Percentiles rank a stretch among this genome's conserved stretches.
These are phyloP conservation scores for Mixia osmundae DNA, from an alignment of 1,284 basidiomycete species.

Conservation along the genomic window DNA sequence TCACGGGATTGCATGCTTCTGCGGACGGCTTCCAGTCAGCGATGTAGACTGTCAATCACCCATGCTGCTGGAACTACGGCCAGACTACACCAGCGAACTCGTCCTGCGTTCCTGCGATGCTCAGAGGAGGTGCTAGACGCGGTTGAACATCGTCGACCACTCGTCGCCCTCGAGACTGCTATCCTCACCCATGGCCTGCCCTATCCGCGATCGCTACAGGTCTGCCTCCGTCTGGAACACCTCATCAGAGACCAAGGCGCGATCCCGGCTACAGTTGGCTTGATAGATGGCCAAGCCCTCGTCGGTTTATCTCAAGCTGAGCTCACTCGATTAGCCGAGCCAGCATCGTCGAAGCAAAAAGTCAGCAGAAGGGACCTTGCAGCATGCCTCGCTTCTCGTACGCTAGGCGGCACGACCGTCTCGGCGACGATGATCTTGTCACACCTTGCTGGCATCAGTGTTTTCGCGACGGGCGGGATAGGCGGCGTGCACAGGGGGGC, in stretches of 20 bases:
- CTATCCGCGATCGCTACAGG: constrained; percentile 25
- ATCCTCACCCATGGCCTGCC: constrained; percentile 59
- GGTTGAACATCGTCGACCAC: no score
- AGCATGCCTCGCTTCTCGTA: constrained; percentile 22
- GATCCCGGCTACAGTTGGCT: constrained; percentile 71
- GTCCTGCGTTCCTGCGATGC: no score
- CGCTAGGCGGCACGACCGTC: constrained; percentile 74
- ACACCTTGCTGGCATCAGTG: constrained; percentile 45
- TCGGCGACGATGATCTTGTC: constrained; percentile 67
- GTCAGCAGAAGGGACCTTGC: constrained; percentile 71
- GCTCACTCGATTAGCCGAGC: constrained; percentile 46
- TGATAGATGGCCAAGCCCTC: constrained; percentile 61
- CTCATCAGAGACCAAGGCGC: constrained; percentile 55
- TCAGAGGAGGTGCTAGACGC: no score
- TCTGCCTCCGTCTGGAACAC: constrained; percentile 46
- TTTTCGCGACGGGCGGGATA: constrained; percentile 13
- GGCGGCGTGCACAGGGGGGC: constrained; percentile 77
- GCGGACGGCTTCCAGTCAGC: no score
- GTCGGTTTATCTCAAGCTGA: constrained; percentile 49
- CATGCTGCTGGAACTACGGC: no score
- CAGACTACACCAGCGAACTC: no score
- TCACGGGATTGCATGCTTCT: no score
- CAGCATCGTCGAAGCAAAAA: constrained; percentile 33
- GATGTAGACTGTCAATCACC: no score
- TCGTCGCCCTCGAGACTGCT: constrained; percentile 45